Base-by-base conservation (phyloP, 352 stramenopile genomes). In the Elongisporangium senticosum region DNA sequence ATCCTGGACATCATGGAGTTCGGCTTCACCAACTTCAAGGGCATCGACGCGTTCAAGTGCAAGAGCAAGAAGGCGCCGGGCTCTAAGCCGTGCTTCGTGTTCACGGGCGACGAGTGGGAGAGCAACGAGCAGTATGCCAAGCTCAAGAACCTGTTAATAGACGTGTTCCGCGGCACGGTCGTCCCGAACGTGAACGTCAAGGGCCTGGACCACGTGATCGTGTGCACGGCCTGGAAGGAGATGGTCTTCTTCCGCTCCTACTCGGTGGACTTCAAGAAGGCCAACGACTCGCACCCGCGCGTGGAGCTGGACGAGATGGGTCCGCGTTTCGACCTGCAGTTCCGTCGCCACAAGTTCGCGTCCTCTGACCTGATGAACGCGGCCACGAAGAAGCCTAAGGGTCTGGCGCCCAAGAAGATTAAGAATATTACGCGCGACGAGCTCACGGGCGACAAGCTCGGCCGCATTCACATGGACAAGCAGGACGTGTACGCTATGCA, bases 1-100 rank as follows among this genome's bases (percentile, higher is more conserved):
- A 86, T 99, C 22, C 73, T 99, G 51, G 97, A 99, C 73, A 97
- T 99, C 73, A 89, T 99, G 58, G 97, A 99, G 85, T 75, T 99
- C 19, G 92, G 90, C 22, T 93, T 99, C 58, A 83, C 95, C 28
- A 89, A 97, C 55, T 99, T 98, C 68, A 96, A 98, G 63, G 86
- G 88, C 17, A 87, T 99, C 33, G 85, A 90, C 33, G 91, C 91
- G 59, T 98, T 99, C 69, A 92, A 91, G 66, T 90, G 79, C 77
- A 93, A 95, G 66, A 92, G 81, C 64, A 95, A 95, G 75, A 93
- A 93, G 65, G 86, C 85, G n/a, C 81, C 96, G 17, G 93, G 96
- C 52, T 98, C 85, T 55, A 99, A 98, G 82, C 95, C 95, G 55
- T 87, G 94, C 66, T 91, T 99, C 53, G 79, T 98, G 39, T 99